Evolutionary conservation across 2,329 filamentous ascomycete genomes (phyloP).

Genomic region (Aspergillus ochraceoroseus): DNA sequence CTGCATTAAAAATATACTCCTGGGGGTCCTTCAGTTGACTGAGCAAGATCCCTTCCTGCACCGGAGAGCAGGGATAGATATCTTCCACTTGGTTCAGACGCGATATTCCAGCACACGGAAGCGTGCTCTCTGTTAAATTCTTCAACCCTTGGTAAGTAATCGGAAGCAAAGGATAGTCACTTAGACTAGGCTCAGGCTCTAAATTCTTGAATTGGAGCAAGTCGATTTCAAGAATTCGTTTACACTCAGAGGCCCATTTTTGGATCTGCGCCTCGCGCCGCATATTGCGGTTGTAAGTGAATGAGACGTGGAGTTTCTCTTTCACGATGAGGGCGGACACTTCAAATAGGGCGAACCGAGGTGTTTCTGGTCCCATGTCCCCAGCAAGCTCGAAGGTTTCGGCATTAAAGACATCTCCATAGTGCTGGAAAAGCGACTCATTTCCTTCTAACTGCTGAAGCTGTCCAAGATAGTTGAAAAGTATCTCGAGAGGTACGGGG

Average conservation of each 20-base stretch:
- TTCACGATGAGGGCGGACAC: slow-evolving; percentile 48
- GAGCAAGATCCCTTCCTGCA: slow-evolving; percentile 38
- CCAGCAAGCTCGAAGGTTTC: slow-evolving; percentile 35
- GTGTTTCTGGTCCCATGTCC: slow-evolving; percentile 44
- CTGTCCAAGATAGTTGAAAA: slow-evolving; percentile 41
- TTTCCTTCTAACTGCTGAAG: slow-evolving; percentile 45
- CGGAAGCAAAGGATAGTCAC: slow-evolving; percentile 44
- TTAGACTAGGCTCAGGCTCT: slow-evolving; percentile 35
- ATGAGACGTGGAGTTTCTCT: slow-evolving; percentile 46
- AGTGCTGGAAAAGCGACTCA: slow-evolving; percentile 42
- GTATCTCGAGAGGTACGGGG: slow-evolving; percentile 40
- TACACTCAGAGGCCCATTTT: slow-evolving; percentile 43
- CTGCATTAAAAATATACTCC: slow-evolving; percentile 36
- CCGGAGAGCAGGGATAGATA: slow-evolving; percentile 36
- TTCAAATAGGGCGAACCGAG: slow-evolving; percentile 49
- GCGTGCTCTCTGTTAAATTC: slow-evolving; percentile 31
- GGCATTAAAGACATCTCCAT: slow-evolving; percentile 34
- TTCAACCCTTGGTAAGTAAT: slow-evolving; percentile 41
- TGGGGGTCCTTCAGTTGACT: slow-evolving; percentile 36
- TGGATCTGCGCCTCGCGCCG: slow-evolving; percentile 41
- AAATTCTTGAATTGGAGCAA: slow-evolving; percentile 25
- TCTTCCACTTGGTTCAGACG: slow-evolving; percentile 31
- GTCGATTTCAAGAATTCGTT: slow-evolving; percentile 33
- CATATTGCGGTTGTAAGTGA: slow-evolving; percentile 49
- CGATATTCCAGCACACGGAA: slow-evolving; percentile 36